phyloP scores from a whole-genome alignment of 177 flowering plant genomes.

The Vitis hybrid region DNA sequence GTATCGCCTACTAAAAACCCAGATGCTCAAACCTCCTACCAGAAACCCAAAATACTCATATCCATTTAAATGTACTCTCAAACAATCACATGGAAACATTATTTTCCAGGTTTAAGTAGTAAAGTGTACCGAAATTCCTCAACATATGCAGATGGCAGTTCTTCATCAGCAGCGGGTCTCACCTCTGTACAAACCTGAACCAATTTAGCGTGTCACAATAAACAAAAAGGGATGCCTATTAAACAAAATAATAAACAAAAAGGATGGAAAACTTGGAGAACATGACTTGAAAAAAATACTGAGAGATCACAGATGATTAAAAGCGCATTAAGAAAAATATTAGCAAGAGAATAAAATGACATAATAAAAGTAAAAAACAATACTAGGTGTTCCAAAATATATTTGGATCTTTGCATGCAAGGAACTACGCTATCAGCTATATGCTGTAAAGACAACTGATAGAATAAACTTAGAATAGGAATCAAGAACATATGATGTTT shows the following conservation, averaged over 20 bases:
- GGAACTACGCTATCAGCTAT: no score
- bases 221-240: not conserved
- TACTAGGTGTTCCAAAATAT: no score
- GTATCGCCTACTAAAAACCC: no score
- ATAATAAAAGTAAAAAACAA: no score
- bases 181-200: slow-evolving; percentile 84
- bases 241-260: not conserved
- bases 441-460: no score
- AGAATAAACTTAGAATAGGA: no score
- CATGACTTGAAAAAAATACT: not conserved
- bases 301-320: not conserved
- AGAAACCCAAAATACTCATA: not conserved
- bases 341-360: no score
- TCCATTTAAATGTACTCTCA: not conserved
- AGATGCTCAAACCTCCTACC: not conserved
- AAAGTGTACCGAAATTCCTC: slow-evolving; percentile 82
- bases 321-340: no score
- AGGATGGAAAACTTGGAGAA: not conserved
- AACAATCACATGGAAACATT: not conserved
- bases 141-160: slow-evolving; percentile 82
- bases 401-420: no score
- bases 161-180: slow-evolving; percentile 88
- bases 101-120: not conserved
- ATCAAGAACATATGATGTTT: no score
- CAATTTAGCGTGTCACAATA: slow-evolving; percentile 29